Conservation (phyloP, 2,329 filamentous ascomycete genomes). For the Hymenoscyphus fraxineus region DNA sequence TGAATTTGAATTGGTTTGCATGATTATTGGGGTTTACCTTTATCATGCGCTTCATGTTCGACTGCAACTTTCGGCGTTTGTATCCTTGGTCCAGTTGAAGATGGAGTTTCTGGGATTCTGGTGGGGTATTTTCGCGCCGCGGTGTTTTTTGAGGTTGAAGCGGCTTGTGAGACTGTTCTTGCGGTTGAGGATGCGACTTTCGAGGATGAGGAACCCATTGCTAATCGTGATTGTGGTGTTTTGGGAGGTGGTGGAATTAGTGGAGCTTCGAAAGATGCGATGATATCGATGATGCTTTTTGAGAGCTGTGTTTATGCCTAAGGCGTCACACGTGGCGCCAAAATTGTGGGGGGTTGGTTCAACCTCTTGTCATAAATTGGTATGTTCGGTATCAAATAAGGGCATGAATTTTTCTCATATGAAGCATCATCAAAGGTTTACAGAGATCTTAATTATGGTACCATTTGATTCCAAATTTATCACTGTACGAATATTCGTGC, state of each 20-base stretch:
- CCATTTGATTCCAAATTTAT: too few species aligned
- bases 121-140: constrained; percentile 33
- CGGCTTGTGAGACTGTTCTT: constrained; percentile 20
- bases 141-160: constrained; percentile 18
- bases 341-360: background rate
- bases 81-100: background rate
- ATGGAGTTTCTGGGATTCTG: constrained; percentile 20
- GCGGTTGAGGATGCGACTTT: constrained; percentile 20
- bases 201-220: constrained; percentile 30
- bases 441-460: too few species aligned
- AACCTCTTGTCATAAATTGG: too few species aligned
- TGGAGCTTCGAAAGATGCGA: background rate
- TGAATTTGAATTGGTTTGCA: background rate
- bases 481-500: too few species aligned
- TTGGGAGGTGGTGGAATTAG: background rate
- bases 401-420: too few species aligned
- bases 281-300: background rate
- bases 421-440: too few species aligned
- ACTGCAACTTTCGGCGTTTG: background rate
- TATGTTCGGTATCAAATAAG: too few species aligned
- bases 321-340: background rate
- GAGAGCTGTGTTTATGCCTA: background rate
- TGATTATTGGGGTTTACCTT: background rate
- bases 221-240: background rate
- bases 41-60: background rate